Conservation (phyloP, 257 asterid genomes). For the Cinchona pubescens region DNA sequence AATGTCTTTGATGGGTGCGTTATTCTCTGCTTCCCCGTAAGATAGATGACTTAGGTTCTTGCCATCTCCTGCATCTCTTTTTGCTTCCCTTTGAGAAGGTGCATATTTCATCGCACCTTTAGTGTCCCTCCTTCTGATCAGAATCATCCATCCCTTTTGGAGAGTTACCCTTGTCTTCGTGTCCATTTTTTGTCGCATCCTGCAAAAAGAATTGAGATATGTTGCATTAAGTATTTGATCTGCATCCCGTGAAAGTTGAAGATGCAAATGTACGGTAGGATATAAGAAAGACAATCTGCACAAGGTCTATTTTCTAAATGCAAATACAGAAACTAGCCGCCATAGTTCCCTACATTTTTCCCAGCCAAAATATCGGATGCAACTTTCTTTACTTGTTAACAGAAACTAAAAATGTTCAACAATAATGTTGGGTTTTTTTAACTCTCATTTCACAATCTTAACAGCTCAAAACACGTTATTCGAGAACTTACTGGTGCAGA, state of each 20-base stretch:
- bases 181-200: slow-evolving; percentile 28
- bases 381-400: background rate
- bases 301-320: background rate
- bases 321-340: too few relatives aligned
- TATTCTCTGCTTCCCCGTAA: background rate
- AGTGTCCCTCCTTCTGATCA: slow-evolving; percentile 21
- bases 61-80: slow-evolving; percentile 1
- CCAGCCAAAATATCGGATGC: background rate
- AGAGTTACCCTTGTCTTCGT: slow-evolving; percentile 2
- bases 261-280: background rate
- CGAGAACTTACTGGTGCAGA: slow-evolving; percentile 34
- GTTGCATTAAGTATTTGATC: slow-evolving; percentile 1
- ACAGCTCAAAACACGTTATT: background rate
- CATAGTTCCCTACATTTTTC: too few relatives aligned
- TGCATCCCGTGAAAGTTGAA: background rate
- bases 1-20: slow-evolving; percentile 34
- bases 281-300: background rate
- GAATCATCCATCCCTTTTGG: slow-evolving; percentile 16
- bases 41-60: background rate
- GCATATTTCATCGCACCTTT: slow-evolving; percentile 10
- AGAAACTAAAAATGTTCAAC: background rate
- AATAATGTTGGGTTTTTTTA: background rate
- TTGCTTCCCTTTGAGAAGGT: slow-evolving; percentile 10
- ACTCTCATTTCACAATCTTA: background rate
- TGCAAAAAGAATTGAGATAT: slow-evolving; percentile 26